Evolutionary conservation across 2,329 filamentous ascomycete species (phyloP).

Genomic region (Aspergillus sp.): DNA sequence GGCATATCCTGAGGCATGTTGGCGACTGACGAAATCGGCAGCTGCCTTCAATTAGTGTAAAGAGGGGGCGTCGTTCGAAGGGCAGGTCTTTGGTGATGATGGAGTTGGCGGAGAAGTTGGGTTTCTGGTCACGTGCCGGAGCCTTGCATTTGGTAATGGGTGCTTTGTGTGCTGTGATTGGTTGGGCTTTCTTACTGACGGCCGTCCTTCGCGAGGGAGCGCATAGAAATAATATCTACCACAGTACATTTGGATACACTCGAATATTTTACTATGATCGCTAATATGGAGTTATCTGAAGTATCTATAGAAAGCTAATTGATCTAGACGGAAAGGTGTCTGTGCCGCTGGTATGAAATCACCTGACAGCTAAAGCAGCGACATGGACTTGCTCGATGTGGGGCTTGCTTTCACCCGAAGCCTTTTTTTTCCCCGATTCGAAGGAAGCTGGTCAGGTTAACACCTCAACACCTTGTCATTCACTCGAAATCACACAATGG

Average conservation of each 20-base stretch:
- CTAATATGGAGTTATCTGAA: background rate
- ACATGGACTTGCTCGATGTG: conserved; percentile 17
- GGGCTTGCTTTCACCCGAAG: conserved; percentile 2
- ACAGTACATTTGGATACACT: background rate
- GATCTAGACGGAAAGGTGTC: background rate
- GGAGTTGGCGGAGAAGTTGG: conserved; percentile 29
- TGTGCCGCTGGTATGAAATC: background rate
- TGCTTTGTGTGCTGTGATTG: conserved; percentile 29
- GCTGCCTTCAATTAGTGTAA: conserved; percentile 22
- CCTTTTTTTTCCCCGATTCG: conserved; percentile 8
- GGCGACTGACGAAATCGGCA: conserved; percentile 19
- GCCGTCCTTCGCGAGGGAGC: background rate
- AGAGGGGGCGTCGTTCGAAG: conserved; percentile 16
- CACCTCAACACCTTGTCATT: background rate
- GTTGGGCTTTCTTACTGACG: conserved; percentile 5
- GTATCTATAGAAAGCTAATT: background rate
- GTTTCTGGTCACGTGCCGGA: conserved; percentile 26
- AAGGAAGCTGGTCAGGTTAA: background rate
- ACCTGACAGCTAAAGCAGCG: conserved; percentile 11
- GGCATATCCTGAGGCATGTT: conserved; percentile 98
- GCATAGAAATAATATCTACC: background rate
- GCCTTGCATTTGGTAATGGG: conserved; percentile 28
- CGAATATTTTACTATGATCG: background rate
- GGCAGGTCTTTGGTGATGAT: conserved; percentile 12
- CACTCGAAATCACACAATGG: conserved; percentile 41